Base-by-base conservation (phyloP, 1,284 basidiomycete species). In the Lignosus rhinocerotis region DNA sequence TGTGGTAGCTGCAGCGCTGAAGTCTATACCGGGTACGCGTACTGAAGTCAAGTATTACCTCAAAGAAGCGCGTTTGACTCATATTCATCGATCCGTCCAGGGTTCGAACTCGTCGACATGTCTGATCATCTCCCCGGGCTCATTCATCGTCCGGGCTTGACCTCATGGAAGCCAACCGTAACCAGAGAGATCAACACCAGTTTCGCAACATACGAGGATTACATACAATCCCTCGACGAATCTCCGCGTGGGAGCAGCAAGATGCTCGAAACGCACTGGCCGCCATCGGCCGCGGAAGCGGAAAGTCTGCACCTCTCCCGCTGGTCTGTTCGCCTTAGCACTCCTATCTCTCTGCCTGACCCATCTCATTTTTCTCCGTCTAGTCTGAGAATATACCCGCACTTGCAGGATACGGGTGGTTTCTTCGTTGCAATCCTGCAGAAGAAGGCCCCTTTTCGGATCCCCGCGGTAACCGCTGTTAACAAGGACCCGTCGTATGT, bases 381-480 rank as follows among this genome's bases (percentile, higher is more conserved):
- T 59, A 95, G 93, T 66, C 76, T 97, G 71, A 84, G 96, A 46
- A 86, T 97, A 62, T 94, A 98, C 69, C 96, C 97, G 3, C 96
- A 99, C 72, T 77, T 97, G 44, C 96, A 99, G 76, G 92, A 99
- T 73, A 95, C 96, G 0, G 97, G 97, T 11, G 97, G 94, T 0
- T 99, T 99, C 78, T 99, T 98, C 69, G 88, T 99, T 30, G 93
- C 94, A 16, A 90, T 98, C 0, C 76, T 99, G 36, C 85, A 94
- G 68, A 83, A 76, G 58, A 70, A 60, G 53, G 54, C 66, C 7
- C 61, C 53, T 5, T 50, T 50, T 8, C 53, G 52, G 33, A 10
- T 53, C 30, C 41, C 46, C 16, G 14, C 45, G 16, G 42, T 65
- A 44, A 44, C 54, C 38, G 44, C 56, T 33, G 63, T 53, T 36